Conservation (phyloP, 1,284 basidiomycete species). For the Leccinum fallax region DNA sequence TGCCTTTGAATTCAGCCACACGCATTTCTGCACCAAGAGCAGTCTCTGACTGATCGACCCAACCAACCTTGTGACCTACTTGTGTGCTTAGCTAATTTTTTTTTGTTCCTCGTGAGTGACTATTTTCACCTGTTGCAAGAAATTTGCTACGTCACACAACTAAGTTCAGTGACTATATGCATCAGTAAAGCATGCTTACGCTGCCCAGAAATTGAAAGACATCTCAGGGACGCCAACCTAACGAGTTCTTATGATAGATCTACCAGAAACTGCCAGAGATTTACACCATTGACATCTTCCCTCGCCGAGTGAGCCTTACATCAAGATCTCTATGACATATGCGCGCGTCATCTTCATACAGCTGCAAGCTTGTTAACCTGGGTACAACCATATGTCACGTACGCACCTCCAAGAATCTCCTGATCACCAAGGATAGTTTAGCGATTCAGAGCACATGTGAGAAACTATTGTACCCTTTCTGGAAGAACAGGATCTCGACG, state of each 20-base stretch:
- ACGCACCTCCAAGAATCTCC: conserved; percentile 71
- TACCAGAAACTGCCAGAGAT: not conserved
- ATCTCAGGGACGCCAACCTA: conserved; percentile 96
- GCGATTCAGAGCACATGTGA: not conserved
- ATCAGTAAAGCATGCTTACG: conserved; percentile 50
- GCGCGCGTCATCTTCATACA: conserved; percentile 95
- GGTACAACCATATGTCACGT: not conserved
- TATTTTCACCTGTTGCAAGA: conserved; percentile 67
- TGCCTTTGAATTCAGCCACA: conserved; percentile 70
- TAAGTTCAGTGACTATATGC: conserved; percentile 8
- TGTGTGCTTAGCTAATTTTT: conserved; percentile 11
- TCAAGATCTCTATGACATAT: conserved; percentile 93
- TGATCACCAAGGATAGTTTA: conserved; percentile 30
- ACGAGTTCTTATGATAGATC: conserved; percentile 6
- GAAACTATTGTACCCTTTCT: conserved; percentile 75
- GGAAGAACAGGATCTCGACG: conserved; percentile 88
- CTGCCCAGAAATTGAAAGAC: conserved; percentile 92
- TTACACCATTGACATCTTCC: conserved; percentile 97
- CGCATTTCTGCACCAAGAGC: conserved; percentile 85
- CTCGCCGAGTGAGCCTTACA: conserved; percentile 85
- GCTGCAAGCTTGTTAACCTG: conserved; percentile 46
- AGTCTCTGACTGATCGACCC: conserved; percentile 97
- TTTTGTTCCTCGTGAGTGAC: too few relatives aligned
- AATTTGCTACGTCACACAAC: conserved; percentile 58
- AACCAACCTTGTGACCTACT: conserved; percentile 93